Conservation (phyloP, 2,329 filamentous ascomycete genomes). For the Rhexocercosporidium sp. region DNA sequence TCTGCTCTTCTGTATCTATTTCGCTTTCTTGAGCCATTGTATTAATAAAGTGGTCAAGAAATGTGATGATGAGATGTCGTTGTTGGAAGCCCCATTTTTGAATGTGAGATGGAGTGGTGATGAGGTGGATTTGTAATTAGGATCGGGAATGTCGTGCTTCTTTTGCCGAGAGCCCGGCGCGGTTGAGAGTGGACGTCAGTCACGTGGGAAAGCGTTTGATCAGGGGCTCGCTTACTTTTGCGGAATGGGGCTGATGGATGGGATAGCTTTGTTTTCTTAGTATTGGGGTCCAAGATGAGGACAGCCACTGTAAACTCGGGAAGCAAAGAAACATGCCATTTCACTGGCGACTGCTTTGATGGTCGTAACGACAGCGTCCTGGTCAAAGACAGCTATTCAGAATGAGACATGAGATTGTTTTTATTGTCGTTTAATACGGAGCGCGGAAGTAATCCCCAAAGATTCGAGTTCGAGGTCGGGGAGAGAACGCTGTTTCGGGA, state of each 20-base stretch:
- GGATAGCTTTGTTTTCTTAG: neutral
- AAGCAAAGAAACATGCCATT: too few species aligned
- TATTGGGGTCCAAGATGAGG: neutral
- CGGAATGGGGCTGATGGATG: neutral
- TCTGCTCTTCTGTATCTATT: neutral
- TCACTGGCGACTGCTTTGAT: too few species aligned
- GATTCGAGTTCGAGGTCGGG: too few species aligned
- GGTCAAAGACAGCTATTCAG: too few species aligned
- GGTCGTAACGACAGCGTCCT: too few species aligned
- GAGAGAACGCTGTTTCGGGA: too few species aligned
- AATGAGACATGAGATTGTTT: too few species aligned
- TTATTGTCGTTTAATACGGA: too few species aligned
- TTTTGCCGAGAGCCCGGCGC: constrained; percentile 4
- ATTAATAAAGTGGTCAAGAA: neutral
- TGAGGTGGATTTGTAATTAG: constrained; percentile 6
- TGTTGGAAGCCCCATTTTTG: neutral
- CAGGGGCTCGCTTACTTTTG: neutral
- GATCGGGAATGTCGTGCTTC: constrained; percentile 6
- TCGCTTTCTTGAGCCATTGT: constrained; percentile 1
- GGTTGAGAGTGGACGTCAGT: neutral
- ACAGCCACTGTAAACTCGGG: too few species aligned
- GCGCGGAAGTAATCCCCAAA: too few species aligned
- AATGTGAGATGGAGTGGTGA: neutral
- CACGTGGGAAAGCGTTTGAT: neutral
- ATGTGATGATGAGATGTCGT: neutral